These are phyloP conservation scores for Mycosarcoma mackinlayi DNA, from an alignment of 1,284 basidiomycete species.

Conservation along the genomic window DNA sequence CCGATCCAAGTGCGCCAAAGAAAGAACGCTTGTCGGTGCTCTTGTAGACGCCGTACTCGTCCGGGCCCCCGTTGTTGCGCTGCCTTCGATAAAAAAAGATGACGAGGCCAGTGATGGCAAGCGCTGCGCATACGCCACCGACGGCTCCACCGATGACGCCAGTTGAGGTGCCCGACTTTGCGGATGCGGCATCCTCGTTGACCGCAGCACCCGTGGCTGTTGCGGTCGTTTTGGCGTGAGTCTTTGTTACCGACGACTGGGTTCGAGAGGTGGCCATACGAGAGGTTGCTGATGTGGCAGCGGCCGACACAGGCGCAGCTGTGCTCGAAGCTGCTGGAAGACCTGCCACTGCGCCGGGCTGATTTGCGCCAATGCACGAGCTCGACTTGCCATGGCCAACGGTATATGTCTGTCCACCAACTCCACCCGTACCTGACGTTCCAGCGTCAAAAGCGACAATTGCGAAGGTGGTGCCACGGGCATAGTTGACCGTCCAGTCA, in stretches of 20 bases:
- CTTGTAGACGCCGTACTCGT: conserved; percentile 39
- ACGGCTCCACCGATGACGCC: conserved; percentile 33
- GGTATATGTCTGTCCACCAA: conserved; percentile 32
- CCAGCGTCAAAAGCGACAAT: conserved; percentile 40
- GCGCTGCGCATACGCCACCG: conserved; percentile 27
- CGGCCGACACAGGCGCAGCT: conserved; percentile 8
- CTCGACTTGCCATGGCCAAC: conserved; percentile 22
- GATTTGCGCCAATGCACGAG: conserved; percentile 14
- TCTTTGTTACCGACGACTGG: background rate
- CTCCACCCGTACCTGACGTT: conserved; percentile 35
- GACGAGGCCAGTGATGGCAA: conserved; percentile 13
- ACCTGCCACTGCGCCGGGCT: conserved; percentile 23
- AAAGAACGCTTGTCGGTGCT: conserved; percentile 28
- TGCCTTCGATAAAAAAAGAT: conserved; percentile 17
- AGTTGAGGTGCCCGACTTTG: conserved; percentile 6
- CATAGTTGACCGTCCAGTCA: conserved; percentile 47
- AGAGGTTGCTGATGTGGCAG: conserved; percentile 10
- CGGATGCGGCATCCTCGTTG: conserved; percentile 8
- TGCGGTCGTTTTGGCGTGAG: conserved; percentile 9
- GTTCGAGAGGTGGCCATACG: conserved; percentile 27
- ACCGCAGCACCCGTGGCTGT: conserved; percentile 9
- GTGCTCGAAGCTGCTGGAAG: conserved; percentile 32
- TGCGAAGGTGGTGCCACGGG: conserved; percentile 40
- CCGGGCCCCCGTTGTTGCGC: conserved; percentile 21
- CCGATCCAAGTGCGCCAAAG: conserved; percentile 29